Base-by-base conservation (phyloP, 2,329 filamentous ascomycete species). In the Raffaelea albimanens region DNA sequence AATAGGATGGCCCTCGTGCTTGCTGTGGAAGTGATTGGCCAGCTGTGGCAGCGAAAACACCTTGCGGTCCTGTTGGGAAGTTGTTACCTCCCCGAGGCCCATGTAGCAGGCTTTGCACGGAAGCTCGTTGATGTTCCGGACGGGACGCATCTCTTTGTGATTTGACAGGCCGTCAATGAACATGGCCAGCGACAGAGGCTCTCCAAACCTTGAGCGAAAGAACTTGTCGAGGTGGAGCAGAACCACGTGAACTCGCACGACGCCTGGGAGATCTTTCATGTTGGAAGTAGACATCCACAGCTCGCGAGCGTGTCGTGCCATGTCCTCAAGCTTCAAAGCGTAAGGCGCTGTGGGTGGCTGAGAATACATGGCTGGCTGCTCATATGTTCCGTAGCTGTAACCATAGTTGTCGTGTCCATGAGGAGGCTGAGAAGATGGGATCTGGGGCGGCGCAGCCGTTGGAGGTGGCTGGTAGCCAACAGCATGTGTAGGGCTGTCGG, bases 221-320 rank as follows among this genome's bases (percentile, higher is more conserved):
- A 69, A 70, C 47, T 72, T 71, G 48, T 75, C 69, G 45, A 81
- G 65, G 58, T 85, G 79, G 57, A 83, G 71, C 39, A 90, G 71
- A 10, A 85, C 68, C 42, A 80, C 72, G 50, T 76, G 76, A 16
- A 85, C 70, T 53, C 80, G 78, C 42, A 86, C 70, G 50, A 74
- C 75, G 36, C 75, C 73, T 14, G 80, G 73, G 16, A 87, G 63
- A 44, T 80, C 74, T 54, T 77, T 77, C 52, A 87, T 67, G 3
- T 71, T 70, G 8, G 71, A 72, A 2, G 82, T 73, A 20, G 68
- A 64, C 52, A 75, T 74, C 83, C 84, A 90, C 33, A 83, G 63
- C 21, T 79, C 75, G 50, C 76, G 72, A 4, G 78, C 75, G 57
- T 73, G 71, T 39, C 64, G 67, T 10, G 73, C 71, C 50, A 86